Evolutionary conservation across 2,329 filamentous ascomycete genomes (phyloP), one percentile per base, ranked within the genome.

Genomic region (Coniochaeta sp.): DNA sequence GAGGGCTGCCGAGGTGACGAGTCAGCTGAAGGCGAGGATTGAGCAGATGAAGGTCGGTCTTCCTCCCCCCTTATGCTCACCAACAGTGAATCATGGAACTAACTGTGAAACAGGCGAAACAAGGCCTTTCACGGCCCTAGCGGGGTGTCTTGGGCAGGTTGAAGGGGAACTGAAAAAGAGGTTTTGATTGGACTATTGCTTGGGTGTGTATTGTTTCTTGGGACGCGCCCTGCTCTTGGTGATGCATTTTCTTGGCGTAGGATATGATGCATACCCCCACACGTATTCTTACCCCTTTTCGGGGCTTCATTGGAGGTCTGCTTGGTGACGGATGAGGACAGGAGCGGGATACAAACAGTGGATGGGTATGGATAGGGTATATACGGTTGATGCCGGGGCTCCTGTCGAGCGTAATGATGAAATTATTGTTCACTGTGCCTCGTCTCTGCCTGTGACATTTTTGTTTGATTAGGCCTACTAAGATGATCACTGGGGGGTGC

Each of bases 31-130:
- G 75, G 91, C 92, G 50, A 83, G 94, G 66, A 99, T 99, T 68
- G 94, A 97, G 75, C 88, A 94, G 76, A 99, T 99, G 94, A 99
- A 97, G 79, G 82, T 81, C n/a, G n/a, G n/a, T 48, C 12, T 3
- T 20, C 28, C n/a, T n/a, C n/a, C n/a, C n/a, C n/a, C n/a, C n/a
- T n/a, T n/a, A n/a, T n/a, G n/a, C n/a, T n/a, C n/a, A n/a, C n/a
- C n/a, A n/a, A n/a, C n/a, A n/a, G n/a, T n/a, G n/a, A n/a, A n/a
- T n/a, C 6, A 4, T 6, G 18, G 24, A 24, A 28, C 42, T 46
- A 13, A 46, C 42, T 5, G 14, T 3, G 4, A 22, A 3, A 10
- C 27, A 48, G 45, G 45, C 45, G 12, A 48, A 48, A 48, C 45
- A 48, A 48, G 27, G 27, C 45, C 45, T 48, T 22, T 28, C 45